These are phyloP conservation scores for Entomortierella chlamydospora DNA, from an alignment of 192 early-diverging fungal genomes.

Conservation along the genomic window DNA sequence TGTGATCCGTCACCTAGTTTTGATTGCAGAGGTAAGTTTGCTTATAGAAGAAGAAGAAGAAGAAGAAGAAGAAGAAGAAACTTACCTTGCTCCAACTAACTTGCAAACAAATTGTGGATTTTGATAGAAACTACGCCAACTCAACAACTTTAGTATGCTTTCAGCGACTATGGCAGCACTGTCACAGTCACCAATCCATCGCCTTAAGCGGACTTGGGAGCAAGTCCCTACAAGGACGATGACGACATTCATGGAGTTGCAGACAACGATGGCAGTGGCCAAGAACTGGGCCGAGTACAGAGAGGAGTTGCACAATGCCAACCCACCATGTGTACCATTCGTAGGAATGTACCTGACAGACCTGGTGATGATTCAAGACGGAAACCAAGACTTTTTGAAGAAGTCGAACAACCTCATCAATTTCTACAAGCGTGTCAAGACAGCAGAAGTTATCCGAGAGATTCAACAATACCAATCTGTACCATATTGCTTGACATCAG, in stretches of 20 bases:
- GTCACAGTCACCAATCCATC: constrained; percentile 85
- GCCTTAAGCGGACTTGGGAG: constrained; percentile 95
- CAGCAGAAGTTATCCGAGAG: constrained; percentile 87
- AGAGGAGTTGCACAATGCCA: constrained; percentile 81
- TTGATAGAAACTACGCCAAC: constrained; percentile 50
- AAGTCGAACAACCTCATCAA: constrained; percentile 83
- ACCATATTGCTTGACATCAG: constrained; percentile 79
- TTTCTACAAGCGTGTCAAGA: constrained; percentile 89
- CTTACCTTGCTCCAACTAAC: too few species aligned
- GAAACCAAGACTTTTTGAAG: constrained; percentile 79
- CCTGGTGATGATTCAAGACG: constrained; percentile 92
- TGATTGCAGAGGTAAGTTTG: constrained; percentile 70
- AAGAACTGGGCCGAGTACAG: constrained; percentile 89
- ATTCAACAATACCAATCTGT: constrained; percentile 90
- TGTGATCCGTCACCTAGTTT: constrained; percentile 87
- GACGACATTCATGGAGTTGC: constrained; percentile 70
- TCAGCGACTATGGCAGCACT: constrained; percentile 89
- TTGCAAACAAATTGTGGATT: background rate
- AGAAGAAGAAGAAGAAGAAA: background rate
- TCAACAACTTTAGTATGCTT: constrained; percentile 95
- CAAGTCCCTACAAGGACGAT: constrained; percentile 67
- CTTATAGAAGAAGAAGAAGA: too few species aligned
- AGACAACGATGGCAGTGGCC: constrained; percentile 78
- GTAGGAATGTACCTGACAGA: constrained; percentile 79
- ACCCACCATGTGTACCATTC: constrained; percentile 87